Base-by-base conservation (phyloP, 2,329 filamentous ascomycete genomes). In the Hortaea sp. region DNA sequence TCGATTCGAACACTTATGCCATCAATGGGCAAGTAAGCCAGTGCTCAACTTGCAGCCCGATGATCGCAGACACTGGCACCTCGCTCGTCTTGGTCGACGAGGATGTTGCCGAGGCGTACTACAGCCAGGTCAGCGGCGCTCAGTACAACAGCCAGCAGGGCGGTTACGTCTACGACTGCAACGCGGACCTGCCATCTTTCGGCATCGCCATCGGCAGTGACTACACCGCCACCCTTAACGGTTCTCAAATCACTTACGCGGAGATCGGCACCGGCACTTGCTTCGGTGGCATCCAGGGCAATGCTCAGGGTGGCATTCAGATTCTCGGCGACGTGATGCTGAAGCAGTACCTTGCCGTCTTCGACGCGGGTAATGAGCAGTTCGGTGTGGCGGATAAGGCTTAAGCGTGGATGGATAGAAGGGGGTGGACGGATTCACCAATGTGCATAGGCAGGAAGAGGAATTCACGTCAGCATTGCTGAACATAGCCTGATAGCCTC, bases 281-380 rank as follows among this genome's bases (percentile, higher is more conserved):
- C 69, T 85, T 82, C 54, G 82, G 81, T 49, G 82, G 81, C 54
- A 66, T 86, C 12, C 82, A 86, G 66, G 71, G 75, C 30, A 77
- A 76, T 41, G 58, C 58, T 46, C 69, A 72, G 1, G 67, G 68
- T 10, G 65, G 68, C 29, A 63, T 83, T 34, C 77, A 81, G 63
- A 80, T 87, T 59, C 74, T 73, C 46, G 79, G 79, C n/a, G 79
- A 81, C 55, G 69, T 74, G 28, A 74, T 81, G 63, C 70, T 82
- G 57, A 78, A 75, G 64, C 68, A 75, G 4, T 70, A 78, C 53
- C 78, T 80, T 56, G 77, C 78, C 40, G 76, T 78, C 46, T 82
- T 82, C 58, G 69, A 77, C 51, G 72, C 68, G 10, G 68, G 70
- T 20, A 71, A 77, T 54, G 62, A 69, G 53, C 72, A 71, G 3